phyloP scores from a whole-genome alignment of 495 filamentous ascomycete genomes.

The Aspergillus bridgeri region DNA sequence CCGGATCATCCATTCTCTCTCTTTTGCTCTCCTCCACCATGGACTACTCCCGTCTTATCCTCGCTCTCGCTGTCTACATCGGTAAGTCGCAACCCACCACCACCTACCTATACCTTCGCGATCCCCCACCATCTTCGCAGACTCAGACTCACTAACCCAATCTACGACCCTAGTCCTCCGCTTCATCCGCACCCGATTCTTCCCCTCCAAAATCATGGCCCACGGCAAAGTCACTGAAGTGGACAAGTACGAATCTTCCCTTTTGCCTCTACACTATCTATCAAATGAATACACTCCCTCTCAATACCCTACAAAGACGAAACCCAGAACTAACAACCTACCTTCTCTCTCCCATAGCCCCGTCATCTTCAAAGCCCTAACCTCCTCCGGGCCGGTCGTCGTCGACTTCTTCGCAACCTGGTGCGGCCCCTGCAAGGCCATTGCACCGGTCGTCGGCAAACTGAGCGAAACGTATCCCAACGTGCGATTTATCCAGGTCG shows the following conservation, averaged over 20 bases:
- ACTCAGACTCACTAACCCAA: background rate
- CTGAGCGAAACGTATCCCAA: conserved; percentile 49
- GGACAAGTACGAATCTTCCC: conserved; percentile 11
- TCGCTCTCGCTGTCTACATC: background rate
- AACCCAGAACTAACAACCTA: background rate
- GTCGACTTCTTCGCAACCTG: conserved; percentile 54
- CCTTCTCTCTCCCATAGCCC: conserved; percentile 2
- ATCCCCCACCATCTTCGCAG: too few relatives aligned
- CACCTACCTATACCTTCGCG: background rate
- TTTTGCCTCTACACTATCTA: too few relatives aligned
- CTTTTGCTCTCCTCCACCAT: background rate
- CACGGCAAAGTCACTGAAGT: conserved; percentile 18
- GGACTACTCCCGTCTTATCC: background rate
- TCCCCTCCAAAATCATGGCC: conserved; percentile 7
- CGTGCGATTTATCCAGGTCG: conserved; percentile 74
- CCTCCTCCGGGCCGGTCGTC: conserved; percentile 38
- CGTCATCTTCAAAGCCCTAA: conserved; percentile 44
- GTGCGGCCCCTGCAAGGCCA: conserved; percentile 67
- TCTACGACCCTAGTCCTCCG: background rate
- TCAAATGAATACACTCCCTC: too few relatives aligned
- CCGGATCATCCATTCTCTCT: background rate
- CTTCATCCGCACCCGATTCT: background rate
- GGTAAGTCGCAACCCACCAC: background rate
- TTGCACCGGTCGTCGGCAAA: conserved; percentile 68
- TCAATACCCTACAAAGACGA: too few relatives aligned